phyloP scores from a whole-genome alignment of 495 filamentous ascomycete species.

The Penicillium psychrofluorescens region DNA sequence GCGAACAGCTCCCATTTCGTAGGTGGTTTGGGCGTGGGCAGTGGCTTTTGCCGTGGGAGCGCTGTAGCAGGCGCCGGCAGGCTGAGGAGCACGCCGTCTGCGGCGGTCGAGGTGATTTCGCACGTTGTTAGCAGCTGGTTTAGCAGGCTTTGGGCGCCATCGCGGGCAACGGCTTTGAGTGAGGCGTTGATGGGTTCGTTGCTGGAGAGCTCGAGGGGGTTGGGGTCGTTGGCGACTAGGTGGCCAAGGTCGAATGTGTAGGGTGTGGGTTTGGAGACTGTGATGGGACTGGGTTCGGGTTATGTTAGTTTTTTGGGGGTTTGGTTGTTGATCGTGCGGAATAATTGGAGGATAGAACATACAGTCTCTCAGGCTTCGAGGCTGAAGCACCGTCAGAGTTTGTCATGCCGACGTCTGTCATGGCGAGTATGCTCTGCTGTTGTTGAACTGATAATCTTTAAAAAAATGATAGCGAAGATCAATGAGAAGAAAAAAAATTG shows the following conservation, averaged over 20 bases:
- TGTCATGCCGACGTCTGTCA: constrained; percentile 25
- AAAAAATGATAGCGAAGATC: constrained; percentile 20
- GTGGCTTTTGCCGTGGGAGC: constrained; percentile 82
- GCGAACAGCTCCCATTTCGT: constrained; percentile 96
- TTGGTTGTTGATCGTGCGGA: not conserved
- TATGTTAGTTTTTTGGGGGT: constrained; percentile 7
- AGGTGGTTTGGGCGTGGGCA: constrained; percentile 68
- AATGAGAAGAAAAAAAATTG: constrained; percentile 18
- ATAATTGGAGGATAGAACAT: constrained; percentile 6
- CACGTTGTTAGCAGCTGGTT: constrained; percentile 83
- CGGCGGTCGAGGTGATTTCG: constrained; percentile 56
- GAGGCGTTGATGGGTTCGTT: constrained; percentile 32
- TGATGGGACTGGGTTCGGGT: constrained; percentile 39
- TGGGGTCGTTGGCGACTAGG: constrained; percentile 73
- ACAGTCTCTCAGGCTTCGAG: constrained; percentile 38
- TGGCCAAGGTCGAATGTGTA: constrained; percentile 91
- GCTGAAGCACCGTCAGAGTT: constrained; percentile 12
- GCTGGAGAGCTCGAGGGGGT: constrained; percentile 54
- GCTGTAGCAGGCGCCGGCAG: constrained; percentile 62
- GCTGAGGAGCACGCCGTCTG: constrained; percentile 62
- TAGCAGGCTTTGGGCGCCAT: constrained; percentile 80
- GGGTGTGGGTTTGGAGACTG: constrained; percentile 73
- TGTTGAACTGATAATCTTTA: not conserved
- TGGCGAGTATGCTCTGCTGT: constrained; percentile 6
- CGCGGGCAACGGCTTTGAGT: constrained; percentile 66